A percentile compares a stretch with the other conserved stretches of the same genome.
Evolutionary conservation across 176 grass and related monocot genomes (phyloP).

Genomic region (Oryza glumipatula): DNA sequence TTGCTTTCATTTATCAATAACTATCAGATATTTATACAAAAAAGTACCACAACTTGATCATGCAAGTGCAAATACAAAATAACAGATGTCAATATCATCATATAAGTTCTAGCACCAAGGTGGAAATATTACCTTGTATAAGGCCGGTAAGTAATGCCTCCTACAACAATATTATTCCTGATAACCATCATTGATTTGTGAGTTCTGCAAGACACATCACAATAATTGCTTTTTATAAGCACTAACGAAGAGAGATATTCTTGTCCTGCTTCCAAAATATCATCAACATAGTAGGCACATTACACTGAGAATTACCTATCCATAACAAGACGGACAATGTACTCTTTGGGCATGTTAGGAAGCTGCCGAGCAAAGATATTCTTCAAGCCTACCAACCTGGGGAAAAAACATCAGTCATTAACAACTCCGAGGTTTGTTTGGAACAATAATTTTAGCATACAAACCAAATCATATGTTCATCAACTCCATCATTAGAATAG

Average conservation of each 20-base stretch:
- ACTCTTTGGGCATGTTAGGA: conserved; percentile 99
- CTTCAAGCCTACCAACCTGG: conserved; percentile 97
- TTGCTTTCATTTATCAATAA: conserved; percentile 15
- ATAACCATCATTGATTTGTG: conserved; percentile 99
- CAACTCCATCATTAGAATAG: conserved; percentile 90
- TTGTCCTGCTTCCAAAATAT: not conserved
- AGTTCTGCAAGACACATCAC: conserved; percentile 60
- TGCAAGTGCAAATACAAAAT: conserved; percentile 9
- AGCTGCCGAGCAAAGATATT: conserved; percentile 99
- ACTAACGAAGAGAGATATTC: conserved; percentile 14
- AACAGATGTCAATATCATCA: conserved; percentile 2
- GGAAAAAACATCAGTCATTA: conserved; percentile 17
- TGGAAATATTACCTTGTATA: conserved; percentile 71
- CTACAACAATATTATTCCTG: conserved; percentile 92
- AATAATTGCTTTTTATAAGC: conserved; percentile 7
- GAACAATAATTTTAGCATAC: conserved; percentile 30
- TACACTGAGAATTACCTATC: conserved; percentile 67
- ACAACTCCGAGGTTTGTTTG: not conserved
- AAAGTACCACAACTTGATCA: conserved; percentile 8
- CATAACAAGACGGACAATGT: conserved; percentile 98
- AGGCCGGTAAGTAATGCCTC: conserved; percentile 97
- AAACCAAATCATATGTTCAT: conserved; percentile 99
- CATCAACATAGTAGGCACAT: not conserved
- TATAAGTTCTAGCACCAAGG: conserved; percentile 5
- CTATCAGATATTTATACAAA: not conserved